Evolutionary conservation across 257 asterid species (phyloP).

Genomic region (Anisodus acutangulus): DNA sequence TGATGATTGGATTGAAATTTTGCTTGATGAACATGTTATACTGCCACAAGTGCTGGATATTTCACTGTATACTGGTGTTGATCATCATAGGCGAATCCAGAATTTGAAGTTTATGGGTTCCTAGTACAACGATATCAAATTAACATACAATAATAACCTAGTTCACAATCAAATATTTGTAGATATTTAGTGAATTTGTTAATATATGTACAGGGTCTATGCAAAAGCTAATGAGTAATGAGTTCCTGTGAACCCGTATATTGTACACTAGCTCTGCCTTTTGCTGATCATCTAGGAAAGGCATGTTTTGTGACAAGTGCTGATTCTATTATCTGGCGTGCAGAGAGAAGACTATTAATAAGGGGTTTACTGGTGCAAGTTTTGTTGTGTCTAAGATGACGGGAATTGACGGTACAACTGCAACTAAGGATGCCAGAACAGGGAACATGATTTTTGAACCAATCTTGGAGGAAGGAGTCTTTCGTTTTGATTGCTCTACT

Average conservation of each 20-base stretch:
- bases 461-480: constrained; percentile 85
- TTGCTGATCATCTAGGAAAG: constrained; percentile 18
- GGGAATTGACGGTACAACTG: constrained; percentile 47
- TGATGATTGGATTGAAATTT: neutral
- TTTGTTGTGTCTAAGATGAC: constrained; percentile 56
- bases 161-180: too few species aligned
- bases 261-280: too few species aligned
- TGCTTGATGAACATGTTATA: neutral
- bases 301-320: constrained; percentile 29
- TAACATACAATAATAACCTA: too few species aligned
- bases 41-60: neutral
- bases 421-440: constrained; percentile 39
- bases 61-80: too few species aligned
- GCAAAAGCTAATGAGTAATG: too few species aligned
- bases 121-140: too few species aligned
- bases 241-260: too few species aligned
- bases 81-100: too few species aligned
- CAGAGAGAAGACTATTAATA: constrained; percentile 44
- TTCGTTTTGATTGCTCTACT: constrained; percentile 87
- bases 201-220: too few species aligned
- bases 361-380: constrained; percentile 44
- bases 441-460: constrained; percentile 86
- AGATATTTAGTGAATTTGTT: too few species aligned
- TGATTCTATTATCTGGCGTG: constrained; percentile 35
- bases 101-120: too few species aligned